These are phyloP conservation scores for Celoporthe dispersa DNA, from an alignment of 2,329 filamentous ascomycete species.

Conservation along the genomic window DNA sequence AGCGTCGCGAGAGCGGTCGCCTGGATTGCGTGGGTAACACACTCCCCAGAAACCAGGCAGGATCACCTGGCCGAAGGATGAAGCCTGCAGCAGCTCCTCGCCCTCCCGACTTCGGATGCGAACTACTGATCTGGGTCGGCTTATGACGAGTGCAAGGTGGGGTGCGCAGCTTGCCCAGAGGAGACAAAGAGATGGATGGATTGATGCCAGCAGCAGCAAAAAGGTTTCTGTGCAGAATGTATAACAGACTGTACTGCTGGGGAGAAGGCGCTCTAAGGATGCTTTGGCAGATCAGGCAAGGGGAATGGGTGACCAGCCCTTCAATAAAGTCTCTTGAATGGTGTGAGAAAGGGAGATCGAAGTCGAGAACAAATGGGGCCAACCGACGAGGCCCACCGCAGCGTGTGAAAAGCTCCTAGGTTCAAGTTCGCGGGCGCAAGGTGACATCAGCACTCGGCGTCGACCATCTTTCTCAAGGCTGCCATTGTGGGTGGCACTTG, in stretches of 20 bases:
- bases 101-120: not conserved
- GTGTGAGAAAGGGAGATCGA: not conserved
- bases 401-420: not conserved
- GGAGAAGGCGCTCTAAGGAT: not conserved
- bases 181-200: not conserved
- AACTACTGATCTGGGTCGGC: not conserved
- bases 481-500: not conserved
- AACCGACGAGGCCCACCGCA: not conserved
- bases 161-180: not conserved
- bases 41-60: not conserved
- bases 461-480: not conserved
- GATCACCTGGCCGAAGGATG: not conserved
- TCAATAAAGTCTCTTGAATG: not conserved
- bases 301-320: not conserved
- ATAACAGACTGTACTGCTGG: not conserved
- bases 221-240: not conserved
- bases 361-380: not conserved
- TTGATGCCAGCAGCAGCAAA: not conserved
- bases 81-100: not conserved
- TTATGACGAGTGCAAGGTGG: not conserved
- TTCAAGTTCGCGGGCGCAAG: not conserved
- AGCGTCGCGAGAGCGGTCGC: not conserved
- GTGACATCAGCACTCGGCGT: not conserved
- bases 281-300: not conserved
- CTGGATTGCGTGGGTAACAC: not conserved